Evolutionary conservation across 768 basidiomycete genomes (phyloP).

Genomic region (Lenzites betulinus): DNA sequence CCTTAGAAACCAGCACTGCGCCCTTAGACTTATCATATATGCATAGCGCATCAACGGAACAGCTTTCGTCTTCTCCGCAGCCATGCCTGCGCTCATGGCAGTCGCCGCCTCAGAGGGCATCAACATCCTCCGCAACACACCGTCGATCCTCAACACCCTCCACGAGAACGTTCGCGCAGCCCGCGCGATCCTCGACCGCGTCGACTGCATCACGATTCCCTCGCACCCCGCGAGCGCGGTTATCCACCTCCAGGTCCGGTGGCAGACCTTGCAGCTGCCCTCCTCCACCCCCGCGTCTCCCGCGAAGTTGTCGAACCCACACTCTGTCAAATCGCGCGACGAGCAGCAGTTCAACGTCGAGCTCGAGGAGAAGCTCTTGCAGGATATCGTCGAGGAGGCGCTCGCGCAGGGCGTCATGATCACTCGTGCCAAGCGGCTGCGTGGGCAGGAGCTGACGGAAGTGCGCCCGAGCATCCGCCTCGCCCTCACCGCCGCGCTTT

Average conservation of each 20-base stretch:
- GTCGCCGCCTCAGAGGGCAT: slow-evolving; percentile 88
- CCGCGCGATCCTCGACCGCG: slow-evolving; percentile 77
- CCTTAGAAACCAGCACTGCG: background rate
- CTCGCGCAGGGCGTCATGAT: slow-evolving; percentile 81
- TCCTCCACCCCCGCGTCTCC: slow-evolving; percentile 13
- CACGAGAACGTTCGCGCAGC: slow-evolving; percentile 81
- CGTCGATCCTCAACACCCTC: slow-evolving; percentile 72
- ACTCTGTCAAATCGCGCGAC: slow-evolving; percentile 48
- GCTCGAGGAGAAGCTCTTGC: slow-evolving; percentile 77
- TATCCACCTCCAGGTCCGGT: slow-evolving; percentile 77
- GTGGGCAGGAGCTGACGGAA: slow-evolving; percentile 83
- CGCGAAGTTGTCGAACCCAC: slow-evolving; percentile 51
- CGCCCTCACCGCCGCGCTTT: slow-evolving; percentile 75
- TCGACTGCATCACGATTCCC: slow-evolving; percentile 83
- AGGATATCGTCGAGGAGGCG: slow-evolving; percentile 91
- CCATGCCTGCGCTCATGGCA: slow-evolving; percentile 87
- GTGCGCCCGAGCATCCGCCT: slow-evolving; percentile 82
- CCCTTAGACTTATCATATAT: background rate
- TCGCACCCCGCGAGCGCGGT: slow-evolving; percentile 86
- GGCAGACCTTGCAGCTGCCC: slow-evolving; percentile 31
- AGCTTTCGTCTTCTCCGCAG: slow-evolving; percentile 94
- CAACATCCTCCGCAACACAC: slow-evolving; percentile 72
- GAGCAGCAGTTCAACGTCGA: slow-evolving; percentile 53
- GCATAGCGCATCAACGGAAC: slow-evolving; percentile 90
- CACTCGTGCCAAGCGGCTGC: slow-evolving; percentile 80